These are phyloP conservation scores for Trypethelium eluteriae DNA, from an alignment of 495 filamentous ascomycete species.

Conservation along the genomic window DNA sequence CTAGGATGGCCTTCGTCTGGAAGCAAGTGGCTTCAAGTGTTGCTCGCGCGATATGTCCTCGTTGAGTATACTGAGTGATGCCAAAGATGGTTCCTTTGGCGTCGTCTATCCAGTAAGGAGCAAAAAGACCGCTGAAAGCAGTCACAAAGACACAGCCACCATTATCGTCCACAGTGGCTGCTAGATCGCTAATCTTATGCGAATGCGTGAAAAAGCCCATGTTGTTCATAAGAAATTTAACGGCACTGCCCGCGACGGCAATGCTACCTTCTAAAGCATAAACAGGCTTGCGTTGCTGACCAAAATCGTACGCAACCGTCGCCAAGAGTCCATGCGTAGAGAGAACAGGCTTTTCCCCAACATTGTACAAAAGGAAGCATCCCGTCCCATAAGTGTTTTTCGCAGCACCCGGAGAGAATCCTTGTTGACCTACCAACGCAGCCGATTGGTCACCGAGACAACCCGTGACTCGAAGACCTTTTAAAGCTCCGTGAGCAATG, in stretches of 20 bases:
- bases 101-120: slow-evolving; percentile 94
- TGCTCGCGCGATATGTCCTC: slow-evolving; percentile 82
- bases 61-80: slow-evolving; percentile 79
- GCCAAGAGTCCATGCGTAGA: slow-evolving; percentile 78
- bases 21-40: slow-evolving; percentile 90
- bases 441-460: slow-evolving; percentile 87
- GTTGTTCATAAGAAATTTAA: slow-evolving; percentile 86
- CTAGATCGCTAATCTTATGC: slow-evolving; percentile 69
- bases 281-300: slow-evolving; percentile 59
- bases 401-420: slow-evolving; percentile 72
- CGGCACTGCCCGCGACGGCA: slow-evolving; percentile 78
- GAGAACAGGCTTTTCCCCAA: slow-evolving; percentile 78
- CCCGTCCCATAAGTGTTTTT: slow-evolving; percentile 96
- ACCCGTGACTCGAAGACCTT: slow-evolving; percentile 68
- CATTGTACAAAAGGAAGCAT: slow-evolving; percentile 89
- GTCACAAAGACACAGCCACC: slow-evolving; percentile 90
- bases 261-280: slow-evolving; percentile 89
- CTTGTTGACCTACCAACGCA: slow-evolving; percentile 82
- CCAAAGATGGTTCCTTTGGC: slow-evolving; percentile 86
- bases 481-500: slow-evolving; percentile 57
- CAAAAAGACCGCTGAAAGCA: slow-evolving; percentile 87
- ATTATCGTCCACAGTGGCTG: slow-evolving; percentile 69
- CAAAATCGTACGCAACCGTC: slow-evolving; percentile 84
- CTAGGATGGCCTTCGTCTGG: slow-evolving; percentile 86
- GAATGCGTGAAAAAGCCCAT: slow-evolving; percentile 73